Evolutionary conservation across 2,329 filamentous ascomycete species (phyloP), one percentile per base, ranked within the genome.

Genomic region (Colletotrichum siamense): DNA sequence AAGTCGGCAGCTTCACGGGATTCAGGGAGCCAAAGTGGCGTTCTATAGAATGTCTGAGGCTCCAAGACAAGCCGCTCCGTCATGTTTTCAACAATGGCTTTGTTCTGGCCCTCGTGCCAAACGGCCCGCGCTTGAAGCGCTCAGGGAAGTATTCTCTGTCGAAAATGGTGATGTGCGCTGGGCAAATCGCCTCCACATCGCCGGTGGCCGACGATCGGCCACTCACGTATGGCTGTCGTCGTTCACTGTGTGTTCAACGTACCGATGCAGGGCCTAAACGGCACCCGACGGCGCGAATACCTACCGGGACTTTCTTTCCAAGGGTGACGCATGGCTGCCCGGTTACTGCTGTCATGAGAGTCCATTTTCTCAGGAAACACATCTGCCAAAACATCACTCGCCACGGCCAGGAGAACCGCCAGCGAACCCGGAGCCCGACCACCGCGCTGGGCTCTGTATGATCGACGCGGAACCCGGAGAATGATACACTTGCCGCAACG

Each of bases 401-500:
- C 39, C 30, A 30, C 59, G 24, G 52, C 69, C 39, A 61, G 39
- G 62, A 28, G 36, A 59, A 57, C 30, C 39, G 64, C 34, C 59
- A 36, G 28, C 69, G 44, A 64, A 18, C 62, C 62, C 34, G 13
- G 62, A 55, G 22, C 69, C 36, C 61, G 28, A 71, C 36, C 59
- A 24, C 39, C 30, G 26, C 22, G 64, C 44, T 65, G 16, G 70
- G 49, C 64, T 76, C 10, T 69, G 74, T 74, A 34, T 74, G 74
- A 76, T 76, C 74, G 59, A 57, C 74, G 65, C 70, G 74, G 74
- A 36, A 69, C 68, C 71, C 65, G 64, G 65, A 76, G 26, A 73
- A 69, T 69, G 74, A 76, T 52, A 76, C 70, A 73, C 70, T 55
- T 64, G 39, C 57, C 64, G 74, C 71, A 76, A 74, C 74, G 65